These are phyloP conservation scores for Fusarium liriodendri DNA, from an alignment of 2,329 filamentous ascomycete species.

Conservation along the genomic window DNA sequence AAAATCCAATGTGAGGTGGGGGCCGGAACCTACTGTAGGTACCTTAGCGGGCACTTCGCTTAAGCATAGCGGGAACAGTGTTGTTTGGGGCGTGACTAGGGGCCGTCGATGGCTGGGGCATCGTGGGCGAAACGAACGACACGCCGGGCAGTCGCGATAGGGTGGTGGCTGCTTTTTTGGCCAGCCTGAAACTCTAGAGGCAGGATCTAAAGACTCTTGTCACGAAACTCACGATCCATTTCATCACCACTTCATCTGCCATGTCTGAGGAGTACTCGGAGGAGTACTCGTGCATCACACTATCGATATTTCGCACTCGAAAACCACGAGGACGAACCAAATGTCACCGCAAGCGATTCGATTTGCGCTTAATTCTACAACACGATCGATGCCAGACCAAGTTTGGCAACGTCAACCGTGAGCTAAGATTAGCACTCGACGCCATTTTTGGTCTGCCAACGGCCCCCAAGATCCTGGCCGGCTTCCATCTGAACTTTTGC, in stretches of 20 bases:
- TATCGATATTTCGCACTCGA: conserved; percentile 19
- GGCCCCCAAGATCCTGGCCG: conserved; percentile 18
- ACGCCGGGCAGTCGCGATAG: conserved; percentile 37
- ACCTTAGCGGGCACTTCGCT: conserved; percentile 40
- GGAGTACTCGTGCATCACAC: neutral
- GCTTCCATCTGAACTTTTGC: conserved; percentile 31
- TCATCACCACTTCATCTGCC: neutral
- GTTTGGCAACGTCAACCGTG: conserved; percentile 5
- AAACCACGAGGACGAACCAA: conserved; percentile 10
- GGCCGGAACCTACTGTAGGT: conserved; percentile 3
- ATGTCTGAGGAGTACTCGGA: neutral
- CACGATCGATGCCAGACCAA: conserved; percentile 8
- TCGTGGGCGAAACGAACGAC: conserved; percentile 24
- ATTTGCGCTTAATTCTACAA: conserved; percentile 5
- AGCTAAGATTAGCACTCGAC: conserved; percentile 14
- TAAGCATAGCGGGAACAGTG: conserved; percentile 42
- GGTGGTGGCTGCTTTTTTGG: conserved; percentile 33
- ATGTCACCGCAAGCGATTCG: conserved; percentile 9
- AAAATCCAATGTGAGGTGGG: conserved; percentile 4
- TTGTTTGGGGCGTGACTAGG: conserved; percentile 40
- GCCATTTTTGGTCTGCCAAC: conserved; percentile 4
- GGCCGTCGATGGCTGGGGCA: conserved; percentile 1
- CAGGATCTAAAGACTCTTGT: conserved; percentile 35
- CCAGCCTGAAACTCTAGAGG: conserved; percentile 43
- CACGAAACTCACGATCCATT: conserved; percentile 17